A percentile compares a stretch with the other conserved stretches of the same genome.
phyloP scores from a whole-genome alignment of 2,329 filamentous ascomycete genomes.

The Fusarium begoniae region DNA sequence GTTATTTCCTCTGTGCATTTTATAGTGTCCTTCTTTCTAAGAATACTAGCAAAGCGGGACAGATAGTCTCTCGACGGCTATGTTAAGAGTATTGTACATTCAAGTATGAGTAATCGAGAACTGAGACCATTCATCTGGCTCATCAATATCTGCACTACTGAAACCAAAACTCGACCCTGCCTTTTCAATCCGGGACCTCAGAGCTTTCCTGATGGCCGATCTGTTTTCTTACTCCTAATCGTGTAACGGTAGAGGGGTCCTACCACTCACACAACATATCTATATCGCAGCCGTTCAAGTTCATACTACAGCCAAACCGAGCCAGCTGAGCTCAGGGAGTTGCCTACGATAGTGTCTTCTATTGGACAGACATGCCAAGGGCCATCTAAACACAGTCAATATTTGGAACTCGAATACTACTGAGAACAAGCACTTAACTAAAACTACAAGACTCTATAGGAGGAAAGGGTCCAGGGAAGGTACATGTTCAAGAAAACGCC shows the following conservation, averaged over 20 bases:
- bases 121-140: neutral
- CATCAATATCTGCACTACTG: neutral
- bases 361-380: neutral
- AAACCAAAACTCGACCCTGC: neutral
- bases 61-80: neutral
- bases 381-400: neutral
- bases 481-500: no score
- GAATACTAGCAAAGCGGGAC: neutral
- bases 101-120: neutral
- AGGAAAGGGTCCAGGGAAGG: neutral
- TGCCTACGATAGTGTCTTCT: neutral
- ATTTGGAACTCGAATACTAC: neutral
- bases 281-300: neutral
- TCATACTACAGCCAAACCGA: neutral
- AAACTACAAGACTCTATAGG: neutral
- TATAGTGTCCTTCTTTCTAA: neutral
- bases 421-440: neutral
- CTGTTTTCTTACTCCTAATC: neutral
- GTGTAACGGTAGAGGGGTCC: no score
- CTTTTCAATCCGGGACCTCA: neutral
- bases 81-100: neutral
- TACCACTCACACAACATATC: neutral
- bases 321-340: neutral
- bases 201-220: neutral
- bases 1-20: neutral